Base-by-base conservation (phyloP, 805 yeast genomes). In the Clavispora phyllophila region DNA sequence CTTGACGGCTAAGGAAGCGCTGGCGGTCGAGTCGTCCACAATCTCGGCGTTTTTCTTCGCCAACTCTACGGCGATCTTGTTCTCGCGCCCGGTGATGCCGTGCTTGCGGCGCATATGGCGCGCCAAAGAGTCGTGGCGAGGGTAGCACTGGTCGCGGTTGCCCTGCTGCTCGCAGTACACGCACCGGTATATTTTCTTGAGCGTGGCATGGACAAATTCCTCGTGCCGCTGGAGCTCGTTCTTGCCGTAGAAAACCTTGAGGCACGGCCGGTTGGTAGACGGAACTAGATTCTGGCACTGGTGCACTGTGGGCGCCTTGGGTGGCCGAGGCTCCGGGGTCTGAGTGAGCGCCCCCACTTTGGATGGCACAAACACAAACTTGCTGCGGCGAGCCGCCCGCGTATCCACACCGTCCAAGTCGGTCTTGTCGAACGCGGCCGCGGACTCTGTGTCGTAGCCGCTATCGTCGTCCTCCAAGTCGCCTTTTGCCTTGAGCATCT, bases 201-300 rank as follows among this genome's bases (percentile, higher is more conserved):
- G 61, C 18, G 73, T 66, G 10, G 74, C 75, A 53, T 70, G 75
- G 18, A 69, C 74, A 55, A 68, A 69, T 47, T 70, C 75, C 47
- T 70, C 73, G 52, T 70, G 75, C 43, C 74, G 52, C 29, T 66
- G 56, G 36, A 70, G 56, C 48, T 69, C 74, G 46, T 68, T 69
- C 43, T 66, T 69, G 13, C 75, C 75, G 46, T 70, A 68, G 39
- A 70, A 70, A 1, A 68, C 62, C 51, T 68, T 69, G 27, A 61
- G 50, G 45, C 75, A 70, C 25, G 65, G 62, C 24, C 54, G 49
- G 19, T 51, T 43, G 4, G 64, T 55, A 5, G 43, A 42, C 5
- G 73, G 70, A 45, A 68, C 73, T 6, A 53, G 49, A 25, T 66
- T 54, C 46, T 65, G 68, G 47, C 75, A 70, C 49, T 68, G 73